These are phyloP conservation scores for Xerocomus brunneocitrinus DNA, from an alignment of 768 basidiomycete species.

Conservation along the genomic window DNA sequence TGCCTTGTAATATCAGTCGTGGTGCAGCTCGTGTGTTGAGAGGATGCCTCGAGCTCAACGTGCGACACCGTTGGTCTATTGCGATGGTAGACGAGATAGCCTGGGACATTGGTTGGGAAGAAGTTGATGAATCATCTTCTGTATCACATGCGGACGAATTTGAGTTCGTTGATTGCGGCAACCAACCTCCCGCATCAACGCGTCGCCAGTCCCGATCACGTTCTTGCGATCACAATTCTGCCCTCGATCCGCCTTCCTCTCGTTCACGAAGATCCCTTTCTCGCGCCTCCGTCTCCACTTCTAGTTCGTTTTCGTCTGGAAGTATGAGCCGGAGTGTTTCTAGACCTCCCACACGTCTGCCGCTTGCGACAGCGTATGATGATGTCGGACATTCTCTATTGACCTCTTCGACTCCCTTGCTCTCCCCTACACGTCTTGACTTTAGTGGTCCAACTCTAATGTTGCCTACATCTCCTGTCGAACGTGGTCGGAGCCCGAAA, in stretches of 20 bases:
- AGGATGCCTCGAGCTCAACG: constrained; percentile 73
- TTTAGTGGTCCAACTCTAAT: constrained; percentile 21
- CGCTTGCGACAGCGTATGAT: constrained; percentile 24
- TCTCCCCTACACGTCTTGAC: constrained; percentile 24
- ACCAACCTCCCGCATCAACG: constrained; percentile 10
- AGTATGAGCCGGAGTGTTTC: constrained; percentile 41
- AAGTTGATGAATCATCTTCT: constrained; percentile 29
- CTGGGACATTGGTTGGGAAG: constrained; percentile 75
- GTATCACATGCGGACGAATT: constrained; percentile 26
- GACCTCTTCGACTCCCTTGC: constrained; percentile 11
- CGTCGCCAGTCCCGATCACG: constrained; percentile 27
- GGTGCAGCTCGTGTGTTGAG: constrained; percentile 64
- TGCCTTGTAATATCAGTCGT: constrained; percentile 52
- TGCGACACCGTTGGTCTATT: constrained; percentile 71
- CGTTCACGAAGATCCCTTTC: constrained; percentile 45
- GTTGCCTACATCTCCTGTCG: constrained; percentile 21
- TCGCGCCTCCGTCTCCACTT: constrained; percentile 41
- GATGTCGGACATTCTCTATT: constrained; percentile 21
- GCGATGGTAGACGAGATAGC: constrained; percentile 73
- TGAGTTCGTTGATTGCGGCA: constrained; percentile 22
- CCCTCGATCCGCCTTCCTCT: constrained; percentile 19
- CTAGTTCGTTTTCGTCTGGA: constrained; percentile 36
- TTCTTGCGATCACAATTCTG: constrained; percentile 19
- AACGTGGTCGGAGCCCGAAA: constrained; percentile 27
- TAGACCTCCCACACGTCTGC: constrained; percentile 28